A percentile compares a stretch with the other conserved stretches of the same genome.
phyloP scores from a whole-genome alignment of 768 basidiomycete genomes.

The Lactarius hengduanensis region DNA sequence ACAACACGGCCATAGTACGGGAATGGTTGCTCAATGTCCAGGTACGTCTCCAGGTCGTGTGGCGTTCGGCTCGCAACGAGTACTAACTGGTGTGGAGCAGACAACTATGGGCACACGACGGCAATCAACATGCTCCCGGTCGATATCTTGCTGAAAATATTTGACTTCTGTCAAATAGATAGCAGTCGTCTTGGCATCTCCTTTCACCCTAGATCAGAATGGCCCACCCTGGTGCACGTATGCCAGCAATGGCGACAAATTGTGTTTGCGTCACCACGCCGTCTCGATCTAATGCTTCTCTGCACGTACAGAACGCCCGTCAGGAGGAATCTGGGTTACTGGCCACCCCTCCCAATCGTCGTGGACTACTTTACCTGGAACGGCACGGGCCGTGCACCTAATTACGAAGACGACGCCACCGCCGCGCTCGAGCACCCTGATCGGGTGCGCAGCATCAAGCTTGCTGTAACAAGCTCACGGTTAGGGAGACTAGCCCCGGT shows the following conservation, averaged over 20 bases:
- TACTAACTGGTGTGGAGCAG: neutral
- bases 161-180: neutral
- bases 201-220: neutral
- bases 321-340: neutral
- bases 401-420: neutral
- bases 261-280: neutral
- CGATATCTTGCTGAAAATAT: neutral
- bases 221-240: neutral
- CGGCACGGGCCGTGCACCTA: neutral
- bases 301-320: neutral
- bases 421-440: neutral
- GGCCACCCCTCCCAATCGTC: neutral
- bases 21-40: no score
- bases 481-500: neutral
- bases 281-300: neutral
- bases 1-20: no score
- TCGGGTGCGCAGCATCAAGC: neutral
- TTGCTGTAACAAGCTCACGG: neutral
- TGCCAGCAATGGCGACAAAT: neutral
- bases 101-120: neutral
- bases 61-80: neutral
- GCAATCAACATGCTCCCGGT: neutral
- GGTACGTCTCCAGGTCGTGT: no score
- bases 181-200: neutral
- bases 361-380: neutral